Evolutionary conservation across 257 asterid genomes (phyloP).

Genomic region (Haberlea rhodopensis): DNA sequence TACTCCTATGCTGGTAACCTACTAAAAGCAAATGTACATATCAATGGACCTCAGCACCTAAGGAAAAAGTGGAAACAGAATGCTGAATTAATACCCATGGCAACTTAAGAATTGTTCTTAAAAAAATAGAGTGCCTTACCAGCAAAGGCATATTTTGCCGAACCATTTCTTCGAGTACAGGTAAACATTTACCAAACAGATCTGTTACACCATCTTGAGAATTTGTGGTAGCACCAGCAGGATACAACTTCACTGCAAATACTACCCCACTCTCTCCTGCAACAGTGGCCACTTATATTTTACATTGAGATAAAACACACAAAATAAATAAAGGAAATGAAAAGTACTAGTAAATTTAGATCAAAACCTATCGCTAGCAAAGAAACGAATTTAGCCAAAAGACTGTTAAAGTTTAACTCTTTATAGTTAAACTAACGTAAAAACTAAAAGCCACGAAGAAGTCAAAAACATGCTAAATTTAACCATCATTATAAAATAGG

Average conservation of each 20-base stretch:
- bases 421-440: no score
- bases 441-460: no score
- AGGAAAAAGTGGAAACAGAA: neutral
- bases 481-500: neutral
- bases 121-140: conserved; percentile 39
- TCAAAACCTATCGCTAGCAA: neutral
- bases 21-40: neutral
- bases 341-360: neutral
- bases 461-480: no score
- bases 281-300: conserved; percentile 16
- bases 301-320: conserved; percentile 15
- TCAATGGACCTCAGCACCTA: neutral
- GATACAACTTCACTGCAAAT: conserved; percentile 87
- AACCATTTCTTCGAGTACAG: conserved; percentile 93
- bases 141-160: conserved; percentile 81
- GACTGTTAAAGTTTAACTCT: conserved; percentile 2
- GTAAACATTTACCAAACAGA: conserved; percentile 82
- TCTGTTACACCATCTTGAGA: conserved; percentile 99
- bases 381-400: neutral
- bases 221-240: conserved; percentile 98
- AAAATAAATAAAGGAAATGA: conserved; percentile 9
- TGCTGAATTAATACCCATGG: neutral
- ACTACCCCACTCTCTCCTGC: conserved; percentile 78
- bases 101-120: neutral
- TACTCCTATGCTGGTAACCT: neutral